A percentile compares a stretch with the other conserved stretches of the same genome.
phyloP scores from a whole-genome alignment of 768 basidiomycete species.

The Lepiota brunneoincarnata region DNA sequence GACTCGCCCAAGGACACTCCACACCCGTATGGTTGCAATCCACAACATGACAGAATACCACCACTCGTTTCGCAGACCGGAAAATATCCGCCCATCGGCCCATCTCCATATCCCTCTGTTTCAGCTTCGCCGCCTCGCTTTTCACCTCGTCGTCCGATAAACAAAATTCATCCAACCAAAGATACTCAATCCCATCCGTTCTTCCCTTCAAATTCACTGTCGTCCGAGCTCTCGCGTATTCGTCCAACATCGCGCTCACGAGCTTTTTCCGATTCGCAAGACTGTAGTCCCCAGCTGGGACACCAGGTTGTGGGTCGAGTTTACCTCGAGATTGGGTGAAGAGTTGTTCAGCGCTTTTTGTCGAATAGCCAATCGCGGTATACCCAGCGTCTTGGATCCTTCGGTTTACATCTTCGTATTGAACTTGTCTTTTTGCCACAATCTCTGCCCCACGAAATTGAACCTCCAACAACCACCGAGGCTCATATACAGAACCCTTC shows the following conservation, averaged over 20 bases:
- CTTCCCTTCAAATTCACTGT: not conserved
- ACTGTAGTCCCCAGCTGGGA: not conserved
- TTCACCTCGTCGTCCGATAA: not conserved
- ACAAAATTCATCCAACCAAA: slow-evolving; percentile 4
- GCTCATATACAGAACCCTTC: not conserved
- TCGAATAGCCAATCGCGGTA: slow-evolving; percentile 3
- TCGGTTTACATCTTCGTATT: no score
- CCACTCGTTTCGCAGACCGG: not conserved
- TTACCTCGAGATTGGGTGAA: not conserved
- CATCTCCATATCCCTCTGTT: not conserved
- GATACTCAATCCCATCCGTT: slow-evolving; percentile 4
- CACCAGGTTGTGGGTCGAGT: not conserved
- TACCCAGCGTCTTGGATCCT: slow-evolving; percentile 2
- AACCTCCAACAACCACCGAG: slow-evolving; percentile 4
- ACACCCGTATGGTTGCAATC: not conserved
- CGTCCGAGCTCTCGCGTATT: slow-evolving; percentile 3
- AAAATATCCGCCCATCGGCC: not conserved
- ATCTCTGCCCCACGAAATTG: not conserved
- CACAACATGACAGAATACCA: not conserved
- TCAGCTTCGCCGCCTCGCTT: not conserved
- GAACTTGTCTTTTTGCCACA: not conserved
- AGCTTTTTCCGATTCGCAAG: not conserved
- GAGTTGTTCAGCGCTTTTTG: not conserved
- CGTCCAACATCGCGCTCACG: not conserved
- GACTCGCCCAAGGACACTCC: slow-evolving; percentile 1